These are phyloP conservation scores for Pezicula carpinea DNA, from an alignment of 2,329 filamentous ascomycete genomes.

Conservation along the genomic window DNA sequence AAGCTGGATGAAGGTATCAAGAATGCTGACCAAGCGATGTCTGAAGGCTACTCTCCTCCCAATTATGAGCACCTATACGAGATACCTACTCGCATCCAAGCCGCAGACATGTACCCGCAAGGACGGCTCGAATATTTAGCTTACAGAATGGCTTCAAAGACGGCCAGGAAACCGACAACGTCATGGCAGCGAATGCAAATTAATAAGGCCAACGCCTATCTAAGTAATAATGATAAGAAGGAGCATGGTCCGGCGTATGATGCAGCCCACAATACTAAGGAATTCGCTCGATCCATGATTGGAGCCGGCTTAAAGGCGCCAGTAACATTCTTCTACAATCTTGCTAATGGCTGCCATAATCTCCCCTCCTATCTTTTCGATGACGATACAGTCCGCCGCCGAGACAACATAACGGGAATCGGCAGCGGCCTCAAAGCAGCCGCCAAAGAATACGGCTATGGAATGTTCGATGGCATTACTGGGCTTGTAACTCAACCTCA, in stretches of 20 bases:
- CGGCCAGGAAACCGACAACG: background rate
- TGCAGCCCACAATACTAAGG: constrained; percentile 12
- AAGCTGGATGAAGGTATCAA: background rate
- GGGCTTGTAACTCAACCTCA: constrained; percentile 57
- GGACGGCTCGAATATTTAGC: constrained; percentile 17
- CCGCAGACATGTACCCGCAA: constrained; percentile 9
- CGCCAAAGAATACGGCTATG: constrained; percentile 55
- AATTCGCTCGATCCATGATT: constrained; percentile 14
- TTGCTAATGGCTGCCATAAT: constrained; percentile 67
- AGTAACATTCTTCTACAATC: constrained; percentile 48
- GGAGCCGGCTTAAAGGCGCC: constrained; percentile 15
- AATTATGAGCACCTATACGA: constrained; percentile 2
- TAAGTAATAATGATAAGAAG: constrained; percentile 1
- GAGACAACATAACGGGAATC: constrained; percentile 57
- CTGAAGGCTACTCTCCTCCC: no score
- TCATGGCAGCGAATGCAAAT: background rate
- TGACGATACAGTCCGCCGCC: constrained; percentile 59
- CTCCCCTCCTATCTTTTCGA: constrained; percentile 60
- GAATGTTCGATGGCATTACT: constrained; percentile 59
- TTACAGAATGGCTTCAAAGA: constrained; percentile 16
- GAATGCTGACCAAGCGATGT: background rate
- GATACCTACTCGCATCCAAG: constrained; percentile 7
- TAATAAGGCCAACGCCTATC: background rate
- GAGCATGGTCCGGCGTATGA: constrained; percentile 17
- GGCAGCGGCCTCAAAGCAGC: constrained; percentile 58